Percentiles rank a stretch among this genome's conserved stretches.
These are phyloP conservation scores for Lepiota brunneoincarnata DNA, from an alignment of 768 basidiomycete genomes.

Conservation along the genomic window DNA sequence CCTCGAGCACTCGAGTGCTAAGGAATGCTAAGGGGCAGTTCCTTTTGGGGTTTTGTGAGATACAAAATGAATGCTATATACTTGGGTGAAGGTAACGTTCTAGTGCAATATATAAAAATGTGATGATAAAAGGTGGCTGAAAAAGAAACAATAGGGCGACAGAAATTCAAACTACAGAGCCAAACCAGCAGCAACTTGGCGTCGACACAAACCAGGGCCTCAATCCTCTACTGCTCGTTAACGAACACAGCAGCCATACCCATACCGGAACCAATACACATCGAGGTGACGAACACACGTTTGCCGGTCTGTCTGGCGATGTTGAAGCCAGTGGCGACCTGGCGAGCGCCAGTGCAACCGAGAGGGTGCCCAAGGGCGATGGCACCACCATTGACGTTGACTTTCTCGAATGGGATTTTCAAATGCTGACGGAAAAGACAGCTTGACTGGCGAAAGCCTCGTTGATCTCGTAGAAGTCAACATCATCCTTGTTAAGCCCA, in stretches of 20 bases:
- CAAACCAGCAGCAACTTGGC: too few relatives aligned
- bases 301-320: slow-evolving; percentile 75
- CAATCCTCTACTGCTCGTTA: slow-evolving; percentile 62
- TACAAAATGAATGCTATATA: too few relatives aligned
- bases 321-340: slow-evolving; percentile 81
- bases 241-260: slow-evolving; percentile 89
- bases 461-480: slow-evolving; percentile 93
- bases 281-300: slow-evolving; percentile 83
- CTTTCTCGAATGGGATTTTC: slow-evolving; percentile 71
- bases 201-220: too few relatives aligned
- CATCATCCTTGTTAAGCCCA: slow-evolving; percentile 63
- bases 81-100: too few relatives aligned
- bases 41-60: too few relatives aligned
- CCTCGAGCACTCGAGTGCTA: too few relatives aligned
- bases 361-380: slow-evolving; percentile 90
- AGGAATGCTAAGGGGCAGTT: too few relatives aligned
- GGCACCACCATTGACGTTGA: slow-evolving; percentile 86
- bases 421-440: slow-evolving; percentile 64
- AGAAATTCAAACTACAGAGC: too few relatives aligned
- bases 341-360: slow-evolving; percentile 83
- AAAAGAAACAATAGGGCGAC: too few relatives aligned
- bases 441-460: slow-evolving; percentile 89
- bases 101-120: too few relatives aligned
- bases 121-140: too few relatives aligned
- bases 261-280: slow-evolving; percentile 92